Base-by-base conservation (phyloP, 805 yeast species). In the Metschnikowia dekortorum region DNA sequence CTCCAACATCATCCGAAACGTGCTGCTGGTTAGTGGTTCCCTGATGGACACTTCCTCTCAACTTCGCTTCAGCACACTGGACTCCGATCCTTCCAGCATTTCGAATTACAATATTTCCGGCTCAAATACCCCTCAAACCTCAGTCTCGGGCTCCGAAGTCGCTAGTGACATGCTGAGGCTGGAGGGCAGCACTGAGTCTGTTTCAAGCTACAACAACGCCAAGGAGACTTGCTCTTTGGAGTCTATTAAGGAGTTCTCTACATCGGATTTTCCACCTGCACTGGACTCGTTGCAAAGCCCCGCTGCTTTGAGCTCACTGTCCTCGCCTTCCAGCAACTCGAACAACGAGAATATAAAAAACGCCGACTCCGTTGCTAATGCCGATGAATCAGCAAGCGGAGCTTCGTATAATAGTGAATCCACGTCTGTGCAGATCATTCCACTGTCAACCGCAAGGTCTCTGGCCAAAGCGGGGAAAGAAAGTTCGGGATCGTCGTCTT, bases 51-150 rank as follows among this genome's bases (percentile, higher is more conserved):
- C 37, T 6, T 29, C 38, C 13, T 6, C 33, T 8, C 18, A 35
- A 30, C 46, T 42, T 13, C 52, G 50, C 29, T 28, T 33, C 14
- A 34, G 39, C 16, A 29, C 44, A 1, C 54, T 50, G 50, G 56
- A 61, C 47, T 57, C 61, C 9, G 54, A 55, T 26, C 63, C 70
- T 18, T 61, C 65, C 13, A 58, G 63, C 32, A 35, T 61, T 10
- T 59, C 62, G n/a, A 60, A 58, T 49, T 62, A 57, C 44, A 61
- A 54, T 47, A 53, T 64, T 26, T 58, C 67, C 8, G 50, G 57
- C 26, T 57, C 67, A 3, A 66, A 62, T 39, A 68, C 73, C 2
- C 71, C 73, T 2, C 65, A 65, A 14, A 67, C 73, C 1, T 64
- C 69, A 2, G 62, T 68, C 26, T 51, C 55, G n/a, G 56, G 54